These are phyloP conservation scores for Plasmodium vinckei DNA, from an alignment of 169 alveolate species.

Conservation along the genomic window DNA sequence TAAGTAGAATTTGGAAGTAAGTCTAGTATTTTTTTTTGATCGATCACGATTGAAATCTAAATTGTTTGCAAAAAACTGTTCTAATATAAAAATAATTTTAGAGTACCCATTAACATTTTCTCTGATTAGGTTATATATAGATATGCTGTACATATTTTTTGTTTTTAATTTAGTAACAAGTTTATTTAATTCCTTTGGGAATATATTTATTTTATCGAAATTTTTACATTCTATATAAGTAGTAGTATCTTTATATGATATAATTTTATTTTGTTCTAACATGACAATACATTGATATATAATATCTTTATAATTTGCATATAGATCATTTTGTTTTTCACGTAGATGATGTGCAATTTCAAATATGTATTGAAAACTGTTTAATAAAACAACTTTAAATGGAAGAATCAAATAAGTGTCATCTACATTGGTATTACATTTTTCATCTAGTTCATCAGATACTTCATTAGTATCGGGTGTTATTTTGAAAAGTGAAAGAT, in stretches of 20 bases:
- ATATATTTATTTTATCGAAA: conserved; percentile 36
- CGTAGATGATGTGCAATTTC: conserved; percentile 20
- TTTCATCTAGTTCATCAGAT: neutral
- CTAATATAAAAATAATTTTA: conserved; percentile 32
- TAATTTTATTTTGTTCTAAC: conserved; percentile 14
- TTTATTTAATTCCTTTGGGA: conserved; percentile 49
- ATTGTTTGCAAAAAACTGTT: conserved; percentile 12
- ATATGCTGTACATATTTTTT: conserved; percentile 66
- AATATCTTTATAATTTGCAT: conserved; percentile 34
- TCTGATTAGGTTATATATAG: conserved; percentile 26
- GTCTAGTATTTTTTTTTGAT: conserved; percentile 9
- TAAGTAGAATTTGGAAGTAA: neutral
- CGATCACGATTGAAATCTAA: neutral
- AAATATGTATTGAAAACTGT: conserved; percentile 35
- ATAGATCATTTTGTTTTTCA: conserved; percentile 4
- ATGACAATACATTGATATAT: neutral
- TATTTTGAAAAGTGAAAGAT: neutral
- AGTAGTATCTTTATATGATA: conserved; percentile 51
- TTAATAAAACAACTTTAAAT: conserved; percentile 28
- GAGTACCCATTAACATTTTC: conserved; percentile 51
- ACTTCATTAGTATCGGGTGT: neutral
- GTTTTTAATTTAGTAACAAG: conserved; percentile 50
- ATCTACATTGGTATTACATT: neutral
- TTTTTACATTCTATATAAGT: conserved; percentile 56
- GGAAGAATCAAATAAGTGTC: neutral